Percentiles rank a stretch among this genome's conserved stretches.
phyloP scores from a whole-genome alignment of 441 rosid species.

The Syzygium malaccense region DNA sequence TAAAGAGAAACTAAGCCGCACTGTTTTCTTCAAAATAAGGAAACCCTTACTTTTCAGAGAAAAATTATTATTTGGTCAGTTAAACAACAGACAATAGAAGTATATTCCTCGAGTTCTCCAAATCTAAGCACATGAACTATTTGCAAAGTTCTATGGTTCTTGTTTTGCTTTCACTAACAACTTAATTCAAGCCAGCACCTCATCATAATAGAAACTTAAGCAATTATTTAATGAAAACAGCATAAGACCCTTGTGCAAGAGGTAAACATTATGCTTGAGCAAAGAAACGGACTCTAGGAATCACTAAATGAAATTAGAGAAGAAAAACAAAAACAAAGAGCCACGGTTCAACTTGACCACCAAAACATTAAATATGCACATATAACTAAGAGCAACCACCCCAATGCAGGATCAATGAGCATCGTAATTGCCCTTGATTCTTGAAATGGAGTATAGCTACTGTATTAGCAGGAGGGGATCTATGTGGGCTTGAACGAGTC shows the following conservation, averaged over 20 bases:
- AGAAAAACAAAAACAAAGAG: background rate
- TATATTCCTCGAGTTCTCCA: background rate
- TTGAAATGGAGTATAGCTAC: background rate
- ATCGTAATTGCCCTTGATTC: background rate
- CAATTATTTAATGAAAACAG: background rate
- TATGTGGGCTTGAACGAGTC: background rate
- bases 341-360: background rate
- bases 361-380: background rate
- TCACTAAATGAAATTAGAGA: background rate
- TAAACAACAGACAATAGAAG: background rate
- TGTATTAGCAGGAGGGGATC: background rate
- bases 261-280: background rate
- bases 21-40: background rate
- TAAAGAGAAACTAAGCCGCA: background rate
- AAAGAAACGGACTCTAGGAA: background rate
- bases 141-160: background rate
- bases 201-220: background rate
- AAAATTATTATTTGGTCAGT: background rate
- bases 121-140: background rate
- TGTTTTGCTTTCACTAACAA: background rate
- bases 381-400: background rate
- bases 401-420: background rate
- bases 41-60: background rate
- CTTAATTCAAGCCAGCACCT: background rate
- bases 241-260: background rate